Base-by-base conservation (phyloP, 192 early-diverging fungal species). In the Phycomyces blakesleeanus region DNA sequence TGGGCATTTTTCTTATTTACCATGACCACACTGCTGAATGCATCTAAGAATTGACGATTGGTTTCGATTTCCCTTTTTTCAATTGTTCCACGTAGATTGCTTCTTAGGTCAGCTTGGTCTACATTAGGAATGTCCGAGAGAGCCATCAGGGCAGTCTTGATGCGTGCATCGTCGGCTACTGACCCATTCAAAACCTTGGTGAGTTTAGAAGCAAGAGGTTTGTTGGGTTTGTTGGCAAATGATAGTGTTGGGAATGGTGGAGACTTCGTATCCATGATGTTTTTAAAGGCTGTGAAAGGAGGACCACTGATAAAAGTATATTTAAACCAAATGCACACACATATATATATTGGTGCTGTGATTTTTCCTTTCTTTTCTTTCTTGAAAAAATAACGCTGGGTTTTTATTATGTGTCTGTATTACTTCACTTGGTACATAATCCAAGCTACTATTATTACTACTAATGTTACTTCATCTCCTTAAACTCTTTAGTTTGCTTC, bases 71-170 rank as follows among this genome's bases (percentile, higher is more conserved):
- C 79, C 57, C 78, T 67, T 51, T 77, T 67, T 67, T 87, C 87
- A 59, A 87, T 79, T 26, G 88, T 81, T 14, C 78, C 81, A 22
- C 80, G 64, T 39, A 88, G 71, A 65, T 79, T 84, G n/a, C 83
- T 72, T 55, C 82, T 71, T 38, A 69, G 25, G 22, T 69, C 49
- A 11, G 55, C 37, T 53, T 69, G 37, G 38, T 69, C 55, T 15
- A 69, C 15, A 38, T 63, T 54, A 1, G 52, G 59, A 29, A 69
- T 63, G 47, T 56, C 53, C 11, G 67, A 69, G 12, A 69, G 55
- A 5, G 67, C 61, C 14, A 59, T 49, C 20, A 69, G 40, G 24
- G 67, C 67, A 5, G 57, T 40, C 34, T 69, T 69, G 53, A 63
- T 63, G 12, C 55, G 61, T 12, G 67, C 38, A 57, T 69, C 67